Percentiles rank a stretch among this genome's conserved stretches.
These are phyloP conservation scores for Naegleria gruberi DNA, from an alignment of 208 protist species.

Conservation along the genomic window DNA sequence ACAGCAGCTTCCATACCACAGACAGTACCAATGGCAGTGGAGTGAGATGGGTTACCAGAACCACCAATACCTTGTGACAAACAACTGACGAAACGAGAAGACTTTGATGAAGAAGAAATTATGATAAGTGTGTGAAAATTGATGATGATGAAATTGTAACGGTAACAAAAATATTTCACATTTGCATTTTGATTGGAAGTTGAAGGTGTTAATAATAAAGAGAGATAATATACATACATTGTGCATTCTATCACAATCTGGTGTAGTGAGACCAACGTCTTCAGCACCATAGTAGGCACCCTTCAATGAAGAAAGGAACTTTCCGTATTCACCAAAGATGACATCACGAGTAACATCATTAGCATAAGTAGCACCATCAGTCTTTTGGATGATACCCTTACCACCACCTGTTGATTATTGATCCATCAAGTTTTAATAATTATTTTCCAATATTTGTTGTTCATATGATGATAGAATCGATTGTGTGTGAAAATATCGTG, in stretches of 20 bases:
- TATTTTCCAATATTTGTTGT: background rate
- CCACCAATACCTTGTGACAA: background rate
- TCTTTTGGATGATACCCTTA: background rate
- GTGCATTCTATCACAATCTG: background rate
- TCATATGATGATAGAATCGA: background rate
- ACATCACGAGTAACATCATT: background rate
- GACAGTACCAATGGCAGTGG: background rate
- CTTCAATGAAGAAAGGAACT: background rate
- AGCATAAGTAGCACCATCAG: background rate
- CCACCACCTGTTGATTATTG: background rate
- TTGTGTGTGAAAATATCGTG: background rate
- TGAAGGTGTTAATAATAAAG: background rate
- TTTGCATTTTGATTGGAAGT: no score
- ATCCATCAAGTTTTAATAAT: background rate
- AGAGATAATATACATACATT: background rate
- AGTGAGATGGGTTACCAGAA: background rate
- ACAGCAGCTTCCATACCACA: constrained; percentile 5
- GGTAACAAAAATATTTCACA: no score
- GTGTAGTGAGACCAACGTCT: background rate
- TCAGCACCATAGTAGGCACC: constrained; percentile 8
- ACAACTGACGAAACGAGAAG: background rate
- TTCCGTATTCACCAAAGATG: background rate
- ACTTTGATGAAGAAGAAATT: background rate
- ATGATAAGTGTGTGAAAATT: no score
- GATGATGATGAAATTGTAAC: no score